A percentile compares a stretch with the other conserved stretches of the same genome.
phyloP scores from a whole-genome alignment of 2,329 filamentous ascomycete species.

The Venturia pyrina region DNA sequence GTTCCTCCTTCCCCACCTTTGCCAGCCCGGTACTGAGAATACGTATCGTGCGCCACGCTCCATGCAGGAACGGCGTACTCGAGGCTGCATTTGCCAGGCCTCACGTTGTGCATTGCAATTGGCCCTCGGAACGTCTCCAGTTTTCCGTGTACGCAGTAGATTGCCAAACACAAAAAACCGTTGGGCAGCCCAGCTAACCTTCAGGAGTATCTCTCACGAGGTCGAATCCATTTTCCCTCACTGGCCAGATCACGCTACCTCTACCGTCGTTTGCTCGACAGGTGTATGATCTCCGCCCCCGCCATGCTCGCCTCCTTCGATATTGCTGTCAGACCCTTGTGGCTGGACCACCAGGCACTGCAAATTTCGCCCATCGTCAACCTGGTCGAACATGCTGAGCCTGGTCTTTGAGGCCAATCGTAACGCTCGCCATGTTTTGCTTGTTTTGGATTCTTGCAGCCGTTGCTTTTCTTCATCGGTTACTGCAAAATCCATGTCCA shows the following conservation, averaged over 20 bases:
- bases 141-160: not conserved
- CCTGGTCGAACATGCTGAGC: slow-evolving; percentile 72
- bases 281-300: slow-evolving; percentile 18
- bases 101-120: not conserved
- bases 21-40: not conserved
- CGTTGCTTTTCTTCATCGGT: slow-evolving; percentile 49
- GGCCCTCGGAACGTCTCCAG: not conserved
- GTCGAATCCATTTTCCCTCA: slow-evolving; percentile 16
- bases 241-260: slow-evolving; percentile 23
- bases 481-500: slow-evolving; percentile 76
- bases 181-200: not conserved
- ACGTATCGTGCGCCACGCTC: not conserved
- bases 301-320: slow-evolving; percentile 22
- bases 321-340: not conserved
- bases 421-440: slow-evolving; percentile 83
- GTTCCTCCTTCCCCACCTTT: not conserved
- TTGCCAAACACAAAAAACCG: not conserved
- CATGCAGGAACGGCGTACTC: not conserved
- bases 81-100: slow-evolving; percentile 1
- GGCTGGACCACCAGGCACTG: slow-evolving; percentile 37
- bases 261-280: slow-evolving; percentile 15
- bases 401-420: slow-evolving; percentile 67
- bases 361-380: slow-evolving; percentile 70
- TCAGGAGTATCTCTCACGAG: not conserved
- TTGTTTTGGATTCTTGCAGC: slow-evolving; percentile 63